These are phyloP conservation scores for Fusarium sp. DNA, from an alignment of 2,329 filamentous ascomycete species.

Conservation along the genomic window DNA sequence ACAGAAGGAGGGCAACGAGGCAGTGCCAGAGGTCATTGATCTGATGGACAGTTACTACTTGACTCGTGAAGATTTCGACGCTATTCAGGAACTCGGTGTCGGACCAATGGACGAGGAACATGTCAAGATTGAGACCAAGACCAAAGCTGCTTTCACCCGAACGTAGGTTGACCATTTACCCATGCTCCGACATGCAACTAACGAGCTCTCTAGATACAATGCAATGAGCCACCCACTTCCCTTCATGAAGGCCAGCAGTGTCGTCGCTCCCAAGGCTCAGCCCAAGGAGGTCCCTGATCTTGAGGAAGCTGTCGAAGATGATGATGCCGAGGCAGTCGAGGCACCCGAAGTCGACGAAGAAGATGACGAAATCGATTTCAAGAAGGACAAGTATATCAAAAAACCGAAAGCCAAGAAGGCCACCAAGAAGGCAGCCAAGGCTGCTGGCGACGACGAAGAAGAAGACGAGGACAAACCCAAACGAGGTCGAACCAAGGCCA, in stretches of 20 bases:
- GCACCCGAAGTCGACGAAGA: constrained; percentile 73
- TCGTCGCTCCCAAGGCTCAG: constrained; percentile 76
- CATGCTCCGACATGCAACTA: background rate
- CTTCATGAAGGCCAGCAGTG: constrained; percentile 91
- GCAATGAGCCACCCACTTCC: constrained; percentile 85
- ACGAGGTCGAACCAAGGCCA: constrained; percentile 58
- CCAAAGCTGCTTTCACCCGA: constrained; percentile 90
- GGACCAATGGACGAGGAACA: constrained; percentile 81
- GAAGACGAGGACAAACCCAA: constrained; percentile 59
- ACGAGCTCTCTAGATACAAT: constrained; percentile 74
- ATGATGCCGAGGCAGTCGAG: constrained; percentile 73
- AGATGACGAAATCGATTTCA: constrained; percentile 79
- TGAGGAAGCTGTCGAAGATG: constrained; percentile 95
- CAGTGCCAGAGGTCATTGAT: constrained; percentile 84
- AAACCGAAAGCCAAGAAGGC: constrained; percentile 78
- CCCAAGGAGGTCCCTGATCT: constrained; percentile 87
- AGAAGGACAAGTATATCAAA: constrained; percentile 97
- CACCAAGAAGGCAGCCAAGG: constrained; percentile 57
- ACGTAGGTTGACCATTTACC: constrained; percentile 65
- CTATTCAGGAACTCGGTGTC: constrained; percentile 89
- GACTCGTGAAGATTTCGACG: constrained; percentile 94
- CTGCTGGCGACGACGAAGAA: constrained; percentile 59
- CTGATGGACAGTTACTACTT: constrained; percentile 98
- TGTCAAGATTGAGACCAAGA: constrained; percentile 83
- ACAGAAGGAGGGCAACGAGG: constrained; percentile 81